Conservation (phyloP, 208 protist genomes). For the Trypanosomatidae sp. region DNA sequence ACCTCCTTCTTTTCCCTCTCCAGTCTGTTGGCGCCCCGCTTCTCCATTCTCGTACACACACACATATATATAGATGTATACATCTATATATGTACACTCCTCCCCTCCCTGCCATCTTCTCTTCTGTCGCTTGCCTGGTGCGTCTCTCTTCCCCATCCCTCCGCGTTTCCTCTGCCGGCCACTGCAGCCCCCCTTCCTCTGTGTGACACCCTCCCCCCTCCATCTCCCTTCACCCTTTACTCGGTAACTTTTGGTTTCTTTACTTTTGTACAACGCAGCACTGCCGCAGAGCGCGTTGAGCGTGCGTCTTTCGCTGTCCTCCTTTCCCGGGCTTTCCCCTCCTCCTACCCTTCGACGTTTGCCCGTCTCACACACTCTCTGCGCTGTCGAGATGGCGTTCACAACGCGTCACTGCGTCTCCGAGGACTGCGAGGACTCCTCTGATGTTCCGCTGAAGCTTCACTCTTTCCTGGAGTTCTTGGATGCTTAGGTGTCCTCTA, state of each 20-base stretch:
- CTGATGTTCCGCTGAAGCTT: slow-evolving; percentile 21
- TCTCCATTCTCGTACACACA: background rate
- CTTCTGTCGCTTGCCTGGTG: background rate
- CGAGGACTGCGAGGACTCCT: slow-evolving; percentile 22
- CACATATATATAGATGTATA: slow-evolving; percentile 1
- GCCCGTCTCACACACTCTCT: background rate
- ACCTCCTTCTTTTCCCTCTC: background rate
- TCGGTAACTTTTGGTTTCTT: background rate
- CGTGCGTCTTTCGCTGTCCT: background rate
- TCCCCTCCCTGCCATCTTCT: background rate
- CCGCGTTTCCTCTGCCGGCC: background rate
- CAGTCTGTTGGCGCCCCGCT: background rate
- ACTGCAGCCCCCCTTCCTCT: background rate
- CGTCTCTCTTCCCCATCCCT: background rate
- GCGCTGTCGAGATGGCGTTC: slow-evolving; percentile 6
- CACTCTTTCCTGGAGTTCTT: slow-evolving; percentile 24
- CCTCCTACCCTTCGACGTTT: too few relatives aligned
- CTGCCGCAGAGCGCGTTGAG: background rate
- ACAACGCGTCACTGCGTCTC: slow-evolving; percentile 5
- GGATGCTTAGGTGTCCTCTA: background rate
- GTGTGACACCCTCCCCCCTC: background rate
- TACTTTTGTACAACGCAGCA: background rate
- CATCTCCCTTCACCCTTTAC: background rate
- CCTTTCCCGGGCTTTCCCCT: too few relatives aligned
- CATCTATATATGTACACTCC: background rate